phyloP scores from a whole-genome alignment of 1,284 basidiomycete genomes.

The Tetrapyrgos nigripes region DNA sequence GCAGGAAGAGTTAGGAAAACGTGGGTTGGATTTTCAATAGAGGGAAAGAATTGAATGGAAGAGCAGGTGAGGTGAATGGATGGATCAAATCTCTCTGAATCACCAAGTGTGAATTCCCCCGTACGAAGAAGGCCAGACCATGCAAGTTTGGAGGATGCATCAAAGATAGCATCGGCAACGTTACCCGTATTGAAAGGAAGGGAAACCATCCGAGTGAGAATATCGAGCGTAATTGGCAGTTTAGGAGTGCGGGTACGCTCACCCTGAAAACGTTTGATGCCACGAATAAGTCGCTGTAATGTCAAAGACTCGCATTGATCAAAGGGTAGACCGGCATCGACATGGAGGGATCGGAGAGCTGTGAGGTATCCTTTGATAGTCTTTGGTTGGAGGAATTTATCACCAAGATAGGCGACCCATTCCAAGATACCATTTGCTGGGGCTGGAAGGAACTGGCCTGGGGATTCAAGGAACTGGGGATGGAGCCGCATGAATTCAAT shows the following conservation, averaged over 20 bases:
- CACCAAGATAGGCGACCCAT: slow-evolving; percentile 34
- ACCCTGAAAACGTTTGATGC: slow-evolving; percentile 37
- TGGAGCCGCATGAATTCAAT: neutral
- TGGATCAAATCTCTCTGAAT: slow-evolving; percentile 14
- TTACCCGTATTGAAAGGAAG: slow-evolving; percentile 8
- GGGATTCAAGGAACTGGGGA: slow-evolving; percentile 8
- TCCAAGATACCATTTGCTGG: slow-evolving; percentile 29
- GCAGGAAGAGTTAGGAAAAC: slow-evolving; percentile 36
- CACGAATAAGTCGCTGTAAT: slow-evolving; percentile 28
- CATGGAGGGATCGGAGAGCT: slow-evolving; percentile 31
- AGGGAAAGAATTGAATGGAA: slow-evolving; percentile 32
- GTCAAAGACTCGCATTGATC: slow-evolving; percentile 25
- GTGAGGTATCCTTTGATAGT: slow-evolving; percentile 40
- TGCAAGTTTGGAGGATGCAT: slow-evolving; percentile 28
- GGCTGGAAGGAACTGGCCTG: slow-evolving; percentile 34
- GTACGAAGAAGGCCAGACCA: slow-evolving; percentile 25
- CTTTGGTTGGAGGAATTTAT: slow-evolving; percentile 27
- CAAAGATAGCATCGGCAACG: slow-evolving; percentile 14
- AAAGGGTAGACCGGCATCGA: slow-evolving; percentile 26
- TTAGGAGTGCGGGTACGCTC: slow-evolving; percentile 27
- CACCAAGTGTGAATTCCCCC: neutral
- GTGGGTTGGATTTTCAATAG: slow-evolving; percentile 26
- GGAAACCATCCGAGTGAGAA: slow-evolving; percentile 26
- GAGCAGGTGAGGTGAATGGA: slow-evolving; percentile 16
- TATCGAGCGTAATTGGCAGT: slow-evolving; percentile 35